Evolutionary conservation across 2,329 filamentous ascomycete species (phyloP), one percentile per base, ranked within the genome.

Genomic region (Saccharata proteae): DNA sequence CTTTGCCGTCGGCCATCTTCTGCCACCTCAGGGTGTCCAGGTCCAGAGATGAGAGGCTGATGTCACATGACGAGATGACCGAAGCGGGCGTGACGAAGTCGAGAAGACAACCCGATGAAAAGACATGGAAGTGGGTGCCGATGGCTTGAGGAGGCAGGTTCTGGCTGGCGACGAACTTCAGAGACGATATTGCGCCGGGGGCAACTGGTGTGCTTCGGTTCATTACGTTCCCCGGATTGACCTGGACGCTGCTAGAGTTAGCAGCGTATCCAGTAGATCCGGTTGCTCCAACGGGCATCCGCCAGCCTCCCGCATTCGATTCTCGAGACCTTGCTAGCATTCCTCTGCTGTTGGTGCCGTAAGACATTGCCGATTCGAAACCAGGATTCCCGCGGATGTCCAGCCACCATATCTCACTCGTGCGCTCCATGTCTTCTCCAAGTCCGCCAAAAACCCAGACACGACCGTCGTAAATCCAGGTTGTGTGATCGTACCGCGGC

Each of bases 401-500:
- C 25, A 98, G 65, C 86, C 90, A 98, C 81, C 85, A 94, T 25
- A 98, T 71, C 54, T 98, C 90, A 37, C 84, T 88, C 39, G 81
- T 84, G 47, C 93, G 88, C 60, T 96, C 86, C 84, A 96, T 93
- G 43, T 94, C 86, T 44, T 90, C 82, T 40, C 84, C 90, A 29
- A 98, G 67, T 2, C 90, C 90, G 22, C 90, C 90, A 55, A 93
- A 94, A 5, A 96, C 85, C 88, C 88, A 98, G 19, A 98, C 77
- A 25, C 84, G 75, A 40, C 90, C 86, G 34, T 80, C 77, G 69
- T 86, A 94, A 37, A 98, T 79, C 67, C 88, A 94, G 31, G 82
- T 85, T 11, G 84, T 85, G 52, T 98, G 90, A 46, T 98, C 90
- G 51, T 93, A 98, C 22, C 90, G 75, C 29, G 82, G 78, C 16